These are phyloP conservation scores for Pancytospora philotis DNA, from an alignment of 371 early-diverging fungal genomes.

Conservation along the genomic window DNA sequence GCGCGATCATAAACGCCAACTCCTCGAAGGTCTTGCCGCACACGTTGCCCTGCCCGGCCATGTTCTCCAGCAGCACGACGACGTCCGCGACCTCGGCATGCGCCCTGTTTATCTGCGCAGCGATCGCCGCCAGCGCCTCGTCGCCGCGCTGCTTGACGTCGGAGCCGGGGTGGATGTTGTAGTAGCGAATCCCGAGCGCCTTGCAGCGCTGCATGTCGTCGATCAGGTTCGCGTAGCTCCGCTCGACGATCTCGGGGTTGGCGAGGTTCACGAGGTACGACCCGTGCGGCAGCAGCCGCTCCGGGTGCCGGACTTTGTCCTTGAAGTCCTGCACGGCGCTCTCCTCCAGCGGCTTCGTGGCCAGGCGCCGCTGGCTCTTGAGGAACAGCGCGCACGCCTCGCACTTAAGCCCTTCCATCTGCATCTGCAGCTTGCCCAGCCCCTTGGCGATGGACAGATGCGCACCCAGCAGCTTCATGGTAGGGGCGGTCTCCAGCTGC, in stretches of 20 bases:
- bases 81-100: constrained; percentile 58
- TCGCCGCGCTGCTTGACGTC: constrained; percentile 59
- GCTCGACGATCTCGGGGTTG: constrained; percentile 61
- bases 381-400: constrained; percentile 58
- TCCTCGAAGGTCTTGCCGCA: constrained; percentile 63
- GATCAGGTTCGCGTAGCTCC: constrained; percentile 59
- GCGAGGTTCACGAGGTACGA: constrained; percentile 65
- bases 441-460: constrained; percentile 59
- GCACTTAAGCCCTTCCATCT: constrained; percentile 46
- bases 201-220: constrained; percentile 64
- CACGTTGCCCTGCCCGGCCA: constrained; percentile 64
- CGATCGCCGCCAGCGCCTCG: constrained; percentile 59
- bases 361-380: constrained; percentile 55
- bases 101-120: constrained; percentile 62
- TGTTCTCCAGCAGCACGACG: constrained; percentile 63
- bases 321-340: constrained; percentile 42
- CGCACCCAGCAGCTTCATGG: constrained; percentile 51
- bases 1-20: constrained; percentile 61
- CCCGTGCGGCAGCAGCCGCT: constrained; percentile 62
- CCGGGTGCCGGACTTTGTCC: constrained; percentile 25
- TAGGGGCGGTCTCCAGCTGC: neutral
- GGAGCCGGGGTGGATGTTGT: constrained; percentile 66
- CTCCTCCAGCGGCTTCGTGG: constrained; percentile 14
- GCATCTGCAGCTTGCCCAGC: constrained; percentile 49
- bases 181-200: constrained; percentile 61